phyloP scores from a whole-genome alignment of 768 basidiomycete genomes.

The Cystofilobasidium capitatum region DNA sequence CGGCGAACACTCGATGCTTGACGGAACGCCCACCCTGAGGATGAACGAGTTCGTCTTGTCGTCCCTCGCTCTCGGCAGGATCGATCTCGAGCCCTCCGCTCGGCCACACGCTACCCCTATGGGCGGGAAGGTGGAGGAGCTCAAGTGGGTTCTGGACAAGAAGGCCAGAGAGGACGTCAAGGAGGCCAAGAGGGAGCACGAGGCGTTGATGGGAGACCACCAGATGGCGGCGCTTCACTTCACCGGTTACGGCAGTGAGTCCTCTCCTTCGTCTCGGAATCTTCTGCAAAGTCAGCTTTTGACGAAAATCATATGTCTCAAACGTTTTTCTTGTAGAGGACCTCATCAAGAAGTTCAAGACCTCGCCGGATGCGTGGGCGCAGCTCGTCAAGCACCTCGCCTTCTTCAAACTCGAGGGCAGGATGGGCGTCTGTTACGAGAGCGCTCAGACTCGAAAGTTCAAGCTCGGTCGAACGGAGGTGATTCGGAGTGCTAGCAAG shows the following conservation, averaged over 20 bases:
- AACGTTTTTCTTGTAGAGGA: neutral
- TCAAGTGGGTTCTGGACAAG: slow-evolving; percentile 59
- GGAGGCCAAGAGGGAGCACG: slow-evolving; percentile 58
- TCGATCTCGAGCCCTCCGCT: slow-evolving; percentile 57
- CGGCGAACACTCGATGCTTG: slow-evolving; percentile 63
- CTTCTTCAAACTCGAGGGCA: slow-evolving; percentile 67
- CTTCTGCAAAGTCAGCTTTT: neutral
- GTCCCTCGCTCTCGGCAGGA: slow-evolving; percentile 59
- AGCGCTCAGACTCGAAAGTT: slow-evolving; percentile 88
- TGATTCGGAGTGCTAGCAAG: slow-evolving; percentile 72
- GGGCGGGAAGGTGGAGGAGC: slow-evolving; percentile 43
- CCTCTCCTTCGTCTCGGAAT: neutral
- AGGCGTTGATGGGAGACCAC: slow-evolving; percentile 63
- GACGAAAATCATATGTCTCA: neutral
- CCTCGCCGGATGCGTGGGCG: slow-evolving; percentile 87
- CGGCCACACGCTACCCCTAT: neutral
- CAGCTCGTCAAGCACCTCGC: slow-evolving; percentile 95
- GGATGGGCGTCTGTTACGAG: slow-evolving; percentile 81
- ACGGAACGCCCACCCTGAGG: slow-evolving; percentile 89
- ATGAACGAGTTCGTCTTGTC: slow-evolving; percentile 89
- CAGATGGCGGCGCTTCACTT: slow-evolving; percentile 77
- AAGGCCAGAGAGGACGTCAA: slow-evolving; percentile 49
- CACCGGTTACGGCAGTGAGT: slow-evolving; percentile 64
- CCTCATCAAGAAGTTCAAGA: slow-evolving; percentile 51
- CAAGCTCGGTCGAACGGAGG: slow-evolving; percentile 84